Base-by-base conservation (phyloP, 495 filamentous ascomycete genomes). In the Hypoxylon trugodes region DNA sequence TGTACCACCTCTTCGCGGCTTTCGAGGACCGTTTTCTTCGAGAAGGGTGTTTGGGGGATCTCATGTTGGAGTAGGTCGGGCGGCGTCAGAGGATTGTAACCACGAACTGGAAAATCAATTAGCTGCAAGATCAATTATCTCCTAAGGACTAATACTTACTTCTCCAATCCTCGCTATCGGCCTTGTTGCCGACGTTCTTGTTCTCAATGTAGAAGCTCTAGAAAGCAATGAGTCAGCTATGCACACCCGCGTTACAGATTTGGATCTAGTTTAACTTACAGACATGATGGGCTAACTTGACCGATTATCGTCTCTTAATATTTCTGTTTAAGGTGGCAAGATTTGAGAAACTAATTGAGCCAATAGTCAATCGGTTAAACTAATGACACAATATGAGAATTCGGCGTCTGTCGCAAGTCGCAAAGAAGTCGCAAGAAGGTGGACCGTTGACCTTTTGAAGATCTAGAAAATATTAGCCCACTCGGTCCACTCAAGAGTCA, bases 51-150 rank as follows among this genome's bases (percentile, higher is more conserved):
- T 80, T 96, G 86, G 33, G 86, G 81, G 70, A 98, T 93, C 76
- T 99, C 93, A 82, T 93, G 89, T 77, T 98, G 95, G 57, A 99
- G 91, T 41, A 98, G 88, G 69, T 96, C 89, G 36, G 96, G 96
- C 3, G 96, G 89, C 22, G 90, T 97, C 46, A 98, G 81, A 61
- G 96, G 96, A 74, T 96, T 97, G 84, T 96, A 91, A 54, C 92
- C 91, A 49, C 85, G 86, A 79, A 95, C 91, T 95, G 65, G 61
- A 53, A 32, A 16, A 50, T 12, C 26, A 56, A 57, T 66, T 57
- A 66, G 49, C 42, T 56, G n/a, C 47, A 41, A 43, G 55, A 45
- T 53, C 30, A 12, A 32, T 19, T 37, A 21, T 18, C 4, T 42
- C 24, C 26, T 43, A 26, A 24, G 12, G 12, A 8, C 19, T 26